phyloP scores from a whole-genome alignment of 768 basidiomycete species.

The Holtermannia corniformis region DNA sequence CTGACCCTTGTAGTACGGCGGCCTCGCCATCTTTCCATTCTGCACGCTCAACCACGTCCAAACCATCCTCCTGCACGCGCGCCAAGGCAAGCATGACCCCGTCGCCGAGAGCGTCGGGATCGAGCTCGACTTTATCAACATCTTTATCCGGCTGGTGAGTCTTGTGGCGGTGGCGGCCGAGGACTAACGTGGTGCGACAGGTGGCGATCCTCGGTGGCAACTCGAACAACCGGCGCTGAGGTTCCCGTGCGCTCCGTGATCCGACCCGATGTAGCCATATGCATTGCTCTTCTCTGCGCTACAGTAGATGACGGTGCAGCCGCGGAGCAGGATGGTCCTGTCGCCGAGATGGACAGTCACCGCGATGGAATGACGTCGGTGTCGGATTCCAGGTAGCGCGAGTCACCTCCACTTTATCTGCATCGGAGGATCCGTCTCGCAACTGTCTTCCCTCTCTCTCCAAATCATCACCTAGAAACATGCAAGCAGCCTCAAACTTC shows the following conservation, averaged over 20 bases:
- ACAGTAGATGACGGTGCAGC: too few relatives aligned
- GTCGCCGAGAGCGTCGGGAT: conserved; percentile 67
- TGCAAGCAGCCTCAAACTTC: neutral
- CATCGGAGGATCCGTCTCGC: too few relatives aligned
- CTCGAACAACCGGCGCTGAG: neutral
- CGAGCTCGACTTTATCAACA: conserved; percentile 81
- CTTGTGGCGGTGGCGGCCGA: conserved; percentile 52
- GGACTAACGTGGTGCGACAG: neutral
- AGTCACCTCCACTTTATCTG: too few relatives aligned
- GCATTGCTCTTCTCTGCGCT: too few relatives aligned
- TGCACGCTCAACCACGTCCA: conserved; percentile 52
- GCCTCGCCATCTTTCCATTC: conserved; percentile 62
- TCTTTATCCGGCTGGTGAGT: conserved; percentile 75
- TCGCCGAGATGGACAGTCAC: too few relatives aligned
- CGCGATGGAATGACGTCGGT: too few relatives aligned
- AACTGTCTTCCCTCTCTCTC: neutral
- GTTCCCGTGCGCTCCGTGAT: too few relatives aligned
- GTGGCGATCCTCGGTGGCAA: neutral
- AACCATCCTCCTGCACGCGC: conserved; percentile 52
- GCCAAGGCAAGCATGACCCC: conserved; percentile 60
- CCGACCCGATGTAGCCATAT: too few relatives aligned
- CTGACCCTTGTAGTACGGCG: conserved; percentile 60
- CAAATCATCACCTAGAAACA: neutral
- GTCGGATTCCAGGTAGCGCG: too few relatives aligned
- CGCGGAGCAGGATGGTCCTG: too few relatives aligned